Base-by-base conservation (phyloP, 129 eudicot species). In the Artemisia tridentata region DNA sequence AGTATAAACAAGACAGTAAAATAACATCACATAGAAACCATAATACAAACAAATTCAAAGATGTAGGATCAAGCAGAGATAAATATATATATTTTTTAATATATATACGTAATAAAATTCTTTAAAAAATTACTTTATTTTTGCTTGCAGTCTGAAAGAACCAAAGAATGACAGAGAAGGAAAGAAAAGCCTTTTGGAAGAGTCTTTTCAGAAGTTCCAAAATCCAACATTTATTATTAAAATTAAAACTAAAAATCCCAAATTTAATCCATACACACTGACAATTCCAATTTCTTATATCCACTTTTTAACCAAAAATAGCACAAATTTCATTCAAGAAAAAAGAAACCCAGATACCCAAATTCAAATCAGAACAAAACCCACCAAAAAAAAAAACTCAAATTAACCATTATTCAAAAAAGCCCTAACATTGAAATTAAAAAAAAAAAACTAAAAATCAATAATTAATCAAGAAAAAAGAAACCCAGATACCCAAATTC, bases 131-230 rank as follows among this genome's bases (percentile, higher is more conserved):
- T 47, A 19, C 59, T 45, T 69, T 74, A 5, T 69, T 50, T 75
- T 75, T 52, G 14, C 54, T 57, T 45, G 61, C 48, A 81, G 73
- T 51, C 75, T 59, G 63, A 60, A 67, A 43, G 67, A 67, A 67
- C 47, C 66, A 29, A 65, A 73, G 67, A 43, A 62, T 72, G 78
- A 67, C 78, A 81, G 79, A 50, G 75, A 54, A 59, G 70, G 41
- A 68, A 72, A 38, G 45, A 38, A 76, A 76, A 55, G 63, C 75
- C 71, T 74, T 79, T 79, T 73, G 65, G 69, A 72, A 73, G 65
- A 58, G 60, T 25, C 78, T 79, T 76, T 55, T 66, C 71, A 72
- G 74, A 50, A 49, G 68, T 50, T 61, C 71, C 65, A 31, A 65
- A 57, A 66, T 29, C 73, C 52, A 69, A 77, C 67, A 61, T 69